phyloP scores from a whole-genome alignment of 164 flowering plant species.

The Magnolia changhungtana region DNA sequence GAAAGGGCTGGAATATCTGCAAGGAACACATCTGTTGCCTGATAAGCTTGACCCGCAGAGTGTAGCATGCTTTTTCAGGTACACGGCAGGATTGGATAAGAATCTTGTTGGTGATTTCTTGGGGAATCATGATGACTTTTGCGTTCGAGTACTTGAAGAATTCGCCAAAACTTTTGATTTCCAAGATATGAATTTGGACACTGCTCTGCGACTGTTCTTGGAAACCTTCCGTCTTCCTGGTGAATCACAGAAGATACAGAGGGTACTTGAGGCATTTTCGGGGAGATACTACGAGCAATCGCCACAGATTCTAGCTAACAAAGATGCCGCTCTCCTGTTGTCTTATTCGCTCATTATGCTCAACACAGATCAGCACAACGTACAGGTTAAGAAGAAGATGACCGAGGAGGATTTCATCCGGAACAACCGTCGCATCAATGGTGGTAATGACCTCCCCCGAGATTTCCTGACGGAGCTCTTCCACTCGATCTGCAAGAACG shows the following conservation, averaged over 20 bases:
- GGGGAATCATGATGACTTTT: conserved; percentile 43
- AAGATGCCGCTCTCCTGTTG: conserved; percentile 43
- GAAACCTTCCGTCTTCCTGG: conserved; percentile 47
- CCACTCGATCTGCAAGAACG: conserved; percentile 42
- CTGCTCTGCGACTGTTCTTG: conserved; percentile 38
- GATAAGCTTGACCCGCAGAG: conserved; percentile 42
- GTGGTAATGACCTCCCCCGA: conserved; percentile 40
- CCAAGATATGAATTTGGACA: conserved; percentile 39
- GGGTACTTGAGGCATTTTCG: conserved; percentile 47
- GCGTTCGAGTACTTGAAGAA: conserved; percentile 42
- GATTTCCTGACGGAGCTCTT: conserved; percentile 37
- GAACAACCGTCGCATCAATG: conserved; percentile 43
- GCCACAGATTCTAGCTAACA: conserved; percentile 34
- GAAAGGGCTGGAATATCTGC: conserved; percentile 40
- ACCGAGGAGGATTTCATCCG: conserved; percentile 48
- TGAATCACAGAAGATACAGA: conserved; percentile 44
- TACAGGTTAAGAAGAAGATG: conserved; percentile 50
- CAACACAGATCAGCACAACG: conserved; percentile 46
- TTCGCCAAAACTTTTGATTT: conserved; percentile 43
- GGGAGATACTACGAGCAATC: conserved; percentile 49
- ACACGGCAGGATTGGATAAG: conserved; percentile 42
- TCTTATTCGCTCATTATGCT: conserved; percentile 47
- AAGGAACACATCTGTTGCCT: conserved; percentile 37
- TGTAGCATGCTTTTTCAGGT: conserved; percentile 45
- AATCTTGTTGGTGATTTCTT: conserved; percentile 39